These are phyloP conservation scores for Skeletonema menzelii DNA, from an alignment of 108 stramenopile species.

Conservation along the genomic window DNA sequence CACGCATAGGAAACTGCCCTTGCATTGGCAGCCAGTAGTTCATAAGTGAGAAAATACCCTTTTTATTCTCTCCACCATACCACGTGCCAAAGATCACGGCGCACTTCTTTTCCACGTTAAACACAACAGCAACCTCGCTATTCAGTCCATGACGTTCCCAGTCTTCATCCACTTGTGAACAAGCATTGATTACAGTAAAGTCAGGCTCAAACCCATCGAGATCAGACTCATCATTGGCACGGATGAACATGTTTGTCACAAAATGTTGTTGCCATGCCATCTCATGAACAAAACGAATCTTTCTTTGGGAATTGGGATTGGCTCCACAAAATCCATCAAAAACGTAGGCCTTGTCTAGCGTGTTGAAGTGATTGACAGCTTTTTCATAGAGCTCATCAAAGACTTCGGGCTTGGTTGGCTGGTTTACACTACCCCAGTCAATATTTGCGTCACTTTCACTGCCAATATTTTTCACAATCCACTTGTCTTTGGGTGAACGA, in stretches of 20 bases:
- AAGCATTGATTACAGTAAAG: slow-evolving; percentile 97
- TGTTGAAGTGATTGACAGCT: slow-evolving; percentile 90
- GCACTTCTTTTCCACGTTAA: slow-evolving; percentile 93
- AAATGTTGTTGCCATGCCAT: slow-evolving; percentile 98
- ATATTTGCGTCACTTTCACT: slow-evolving; percentile 79
- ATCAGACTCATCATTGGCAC: slow-evolving; percentile 73
- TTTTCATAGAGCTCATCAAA: slow-evolving; percentile 94
- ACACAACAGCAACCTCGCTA: slow-evolving; percentile 94
- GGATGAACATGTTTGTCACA: slow-evolving; percentile 98
- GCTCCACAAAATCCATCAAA: slow-evolving; percentile 95
- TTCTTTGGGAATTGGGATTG: slow-evolving; percentile 81
- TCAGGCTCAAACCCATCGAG: slow-evolving; percentile 90
- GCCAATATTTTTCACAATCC: slow-evolving; percentile 78
- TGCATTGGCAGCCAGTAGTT: slow-evolving; percentile 96
- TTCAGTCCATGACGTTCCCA: slow-evolving; percentile 91
- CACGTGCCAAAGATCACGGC: slow-evolving; percentile 96
- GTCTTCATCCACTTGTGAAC: slow-evolving; percentile 87
- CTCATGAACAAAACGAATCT: slow-evolving; percentile 96
- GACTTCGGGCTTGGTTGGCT: slow-evolving; percentile 88
- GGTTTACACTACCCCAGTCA: slow-evolving; percentile 95
- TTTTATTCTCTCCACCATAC: slow-evolving; percentile 99
- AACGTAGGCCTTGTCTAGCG: slow-evolving; percentile 86
- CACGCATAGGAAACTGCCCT: slow-evolving; percentile 94
- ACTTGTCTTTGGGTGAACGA: slow-evolving; percentile 97
- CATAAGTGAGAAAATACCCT: slow-evolving; percentile 98